Evolutionary conservation across 139 green algal species (phyloP), one percentile per base, ranked within the genome.

Genomic region (Picochlorum sp.): DNA sequence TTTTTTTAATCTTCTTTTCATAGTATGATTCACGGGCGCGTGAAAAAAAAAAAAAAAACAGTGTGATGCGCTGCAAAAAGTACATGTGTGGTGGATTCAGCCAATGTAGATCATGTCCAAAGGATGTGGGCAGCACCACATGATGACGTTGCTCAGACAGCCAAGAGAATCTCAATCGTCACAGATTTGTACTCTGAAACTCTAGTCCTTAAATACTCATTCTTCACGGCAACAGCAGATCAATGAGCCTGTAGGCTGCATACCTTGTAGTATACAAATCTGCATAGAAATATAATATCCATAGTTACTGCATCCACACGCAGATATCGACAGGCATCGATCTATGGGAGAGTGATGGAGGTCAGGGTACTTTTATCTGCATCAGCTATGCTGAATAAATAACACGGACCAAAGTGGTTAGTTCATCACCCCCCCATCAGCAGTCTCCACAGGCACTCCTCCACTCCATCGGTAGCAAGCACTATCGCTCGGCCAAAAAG

Each of bases 401-500:
- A 90, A 90, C 84, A 90, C 84, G 84, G 77, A 88, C 77, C 82
- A 87, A 79, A 71, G 56, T 57, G 71, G 34, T 88, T 77, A 68
- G 45, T 14, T 77, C 70, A 72, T 65, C 58, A 31, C 4, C 11
- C 58, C 70, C 65, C 67, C 34, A 41, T 41, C 34, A 41, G 34
- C 34, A 41, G 34, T 41, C 34, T 41, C 34, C 8, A 41, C 41
- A 67, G 23, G 34, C 57, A 74, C 6, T 15, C n/a, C 34, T 41
- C 8, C 34, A 30, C 28, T 30, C 34, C 34, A 41, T 41, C 34
- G 34, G 26, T 59, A 15, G 26, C 56, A 49, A 23, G 20, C 51
- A 16, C 38, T n/a, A 8, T 66, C 24, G 44, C 18, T 57, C 26
- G 52, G 49, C 28, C 38, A 75, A 70, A 8, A 26, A 44, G 45